Evolutionary conservation across 2,329 filamentous ascomycete species (phyloP).

Genomic region (Daldinia sp.): DNA sequence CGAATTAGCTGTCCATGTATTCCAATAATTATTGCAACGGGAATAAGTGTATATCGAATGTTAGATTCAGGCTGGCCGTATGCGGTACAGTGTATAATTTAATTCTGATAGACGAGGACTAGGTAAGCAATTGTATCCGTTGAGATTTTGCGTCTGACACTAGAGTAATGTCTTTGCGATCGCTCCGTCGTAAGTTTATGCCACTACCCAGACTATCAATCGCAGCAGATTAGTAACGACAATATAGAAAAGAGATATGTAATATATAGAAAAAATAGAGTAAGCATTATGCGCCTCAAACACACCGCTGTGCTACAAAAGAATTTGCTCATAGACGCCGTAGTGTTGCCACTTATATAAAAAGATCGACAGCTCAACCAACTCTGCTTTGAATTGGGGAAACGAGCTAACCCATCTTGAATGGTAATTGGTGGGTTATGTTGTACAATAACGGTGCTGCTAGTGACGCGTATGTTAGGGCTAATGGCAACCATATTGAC

Average conservation of each 20-base stretch:
- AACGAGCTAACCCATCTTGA: constrained; percentile 61
- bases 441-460: constrained; percentile 58
- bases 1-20: constrained; percentile 13
- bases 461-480: constrained; percentile 62
- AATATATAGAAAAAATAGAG: constrained; percentile 50
- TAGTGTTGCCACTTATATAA: constrained; percentile 20
- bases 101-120: constrained; percentile 60
- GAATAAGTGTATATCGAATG: constrained; percentile 18
- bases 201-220: constrained; percentile 53
- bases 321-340: constrained; percentile 13
- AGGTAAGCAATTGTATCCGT: constrained; percentile 67
- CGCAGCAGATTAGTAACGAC: constrained; percentile 39
- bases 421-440: constrained; percentile 54
- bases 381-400: constrained; percentile 59
- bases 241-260: constrained; percentile 54
- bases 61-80: constrained; percentile 21
- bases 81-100: constrained; percentile 54
- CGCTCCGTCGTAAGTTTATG: constrained; percentile 55
- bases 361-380: constrained; percentile 46
- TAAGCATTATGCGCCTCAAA: constrained; percentile 46
- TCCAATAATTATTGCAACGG: constrained; percentile 25
- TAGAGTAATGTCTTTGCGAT: constrained; percentile 45
- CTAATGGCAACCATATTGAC: constrained; percentile 59
- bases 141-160: constrained; percentile 58
- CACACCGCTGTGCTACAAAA: constrained; percentile 8